phyloP scores from a whole-genome alignment of 345 rosid genomes.

The Ailanthus altissimus region DNA sequence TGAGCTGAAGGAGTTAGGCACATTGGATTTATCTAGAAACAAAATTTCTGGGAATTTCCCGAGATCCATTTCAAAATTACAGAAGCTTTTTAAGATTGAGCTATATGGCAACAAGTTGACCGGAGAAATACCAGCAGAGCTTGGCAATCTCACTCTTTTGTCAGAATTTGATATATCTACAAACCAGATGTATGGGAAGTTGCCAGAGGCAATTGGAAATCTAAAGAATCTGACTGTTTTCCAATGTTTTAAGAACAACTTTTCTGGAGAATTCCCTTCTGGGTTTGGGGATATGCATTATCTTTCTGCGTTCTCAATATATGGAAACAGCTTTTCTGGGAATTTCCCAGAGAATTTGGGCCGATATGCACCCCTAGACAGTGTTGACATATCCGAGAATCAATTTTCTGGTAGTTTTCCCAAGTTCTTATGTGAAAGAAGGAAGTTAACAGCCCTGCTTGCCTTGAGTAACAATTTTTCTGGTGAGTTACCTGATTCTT shows the following conservation, averaged over 20 bases:
- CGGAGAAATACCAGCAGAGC: slow-evolving; percentile 64
- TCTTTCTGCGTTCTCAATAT: slow-evolving; percentile 61
- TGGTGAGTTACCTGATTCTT: slow-evolving; percentile 65
- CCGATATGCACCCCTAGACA: slow-evolving; percentile 53
- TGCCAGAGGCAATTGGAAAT: slow-evolving; percentile 58
- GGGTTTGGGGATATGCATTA: slow-evolving; percentile 65
- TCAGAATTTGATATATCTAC: slow-evolving; percentile 65
- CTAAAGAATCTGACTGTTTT: slow-evolving; percentile 60
- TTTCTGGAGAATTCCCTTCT: slow-evolving; percentile 65
- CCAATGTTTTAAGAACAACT: slow-evolving; percentile 51
- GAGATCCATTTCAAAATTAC: slow-evolving; percentile 48
- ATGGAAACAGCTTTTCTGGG: slow-evolving; percentile 76
- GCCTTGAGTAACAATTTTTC: slow-evolving; percentile 67
- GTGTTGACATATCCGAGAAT: slow-evolving; percentile 85
- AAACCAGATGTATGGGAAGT: slow-evolving; percentile 49
- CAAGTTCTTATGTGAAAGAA: slow-evolving; percentile 55
- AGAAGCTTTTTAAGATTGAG: slow-evolving; percentile 65
- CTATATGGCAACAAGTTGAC: slow-evolving; percentile 51
- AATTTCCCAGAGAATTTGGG: slow-evolving; percentile 65
- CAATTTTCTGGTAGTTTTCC: slow-evolving; percentile 74
- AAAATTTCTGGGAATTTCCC: slow-evolving; percentile 60
- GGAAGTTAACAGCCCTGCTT: slow-evolving; percentile 49
- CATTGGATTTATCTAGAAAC: slow-evolving; percentile 63
- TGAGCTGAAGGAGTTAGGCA: slow-evolving; percentile 38
- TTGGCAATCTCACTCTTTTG: slow-evolving; percentile 50